phyloP scores from a whole-genome alignment of 2,329 filamentous ascomycete species.

The Trichoderma afroharzianum region DNA sequence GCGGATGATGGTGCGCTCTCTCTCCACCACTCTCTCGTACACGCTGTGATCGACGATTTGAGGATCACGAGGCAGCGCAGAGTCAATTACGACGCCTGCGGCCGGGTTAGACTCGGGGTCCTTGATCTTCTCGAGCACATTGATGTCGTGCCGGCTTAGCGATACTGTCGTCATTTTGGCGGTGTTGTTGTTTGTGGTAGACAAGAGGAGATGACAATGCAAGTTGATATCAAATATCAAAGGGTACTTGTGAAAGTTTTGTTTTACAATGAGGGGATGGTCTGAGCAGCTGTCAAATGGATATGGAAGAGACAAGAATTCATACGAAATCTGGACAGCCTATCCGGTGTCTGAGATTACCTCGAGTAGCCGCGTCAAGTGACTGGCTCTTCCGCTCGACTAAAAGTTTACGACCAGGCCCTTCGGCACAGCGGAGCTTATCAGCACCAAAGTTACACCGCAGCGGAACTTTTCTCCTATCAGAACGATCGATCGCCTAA shows the following conservation, averaged over 20 bases:
- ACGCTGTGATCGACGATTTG: constrained; percentile 47
- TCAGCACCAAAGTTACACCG: background rate
- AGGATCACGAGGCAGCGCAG: constrained; percentile 54
- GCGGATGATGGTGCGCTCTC: constrained; percentile 52
- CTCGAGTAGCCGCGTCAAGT: constrained; percentile 13
- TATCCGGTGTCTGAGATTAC: background rate
- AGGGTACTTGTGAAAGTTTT: background rate
- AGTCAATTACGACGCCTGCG: constrained; percentile 51
- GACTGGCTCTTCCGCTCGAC: background rate
- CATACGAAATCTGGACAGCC: background rate
- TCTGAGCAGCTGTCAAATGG: background rate
- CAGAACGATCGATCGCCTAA: constrained; percentile 5
- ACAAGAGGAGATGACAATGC: background rate
- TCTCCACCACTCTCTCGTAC: constrained; percentile 49
- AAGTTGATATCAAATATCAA: background rate
- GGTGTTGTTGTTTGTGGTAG: background rate
- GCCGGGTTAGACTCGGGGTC: constrained; percentile 62
- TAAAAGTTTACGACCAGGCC: background rate
- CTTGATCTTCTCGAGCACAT: constrained; percentile 63
- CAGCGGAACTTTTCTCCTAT: constrained; percentile 5
- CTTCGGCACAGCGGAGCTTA: constrained; percentile 2
- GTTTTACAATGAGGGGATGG: background rate
- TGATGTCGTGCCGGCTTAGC: constrained; percentile 56
- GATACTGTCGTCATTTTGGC: constrained; percentile 45
- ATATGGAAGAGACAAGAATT: background rate